Percentiles rank a stretch among this genome's conserved stretches.
Conservation (phyloP, 2,329 filamentous ascomycete genomes). For the Alternaria atra region DNA sequence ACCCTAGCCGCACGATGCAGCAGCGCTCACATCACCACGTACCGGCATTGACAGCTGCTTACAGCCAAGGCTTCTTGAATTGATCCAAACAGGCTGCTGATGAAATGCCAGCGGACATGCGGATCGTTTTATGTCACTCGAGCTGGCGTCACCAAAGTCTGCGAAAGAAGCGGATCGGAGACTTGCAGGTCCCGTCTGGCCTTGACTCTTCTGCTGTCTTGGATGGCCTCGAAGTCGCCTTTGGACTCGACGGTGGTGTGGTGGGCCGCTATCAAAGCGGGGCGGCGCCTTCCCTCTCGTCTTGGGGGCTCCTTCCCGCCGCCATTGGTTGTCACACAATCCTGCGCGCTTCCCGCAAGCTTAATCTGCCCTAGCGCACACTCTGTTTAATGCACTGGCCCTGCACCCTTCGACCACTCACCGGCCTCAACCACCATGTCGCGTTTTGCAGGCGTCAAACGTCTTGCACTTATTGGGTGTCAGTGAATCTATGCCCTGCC, state of each 20-base stretch:
- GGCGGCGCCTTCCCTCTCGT: slow-evolving; percentile 31
- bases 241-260: slow-evolving; percentile 5
- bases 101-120: slow-evolving; percentile 22
- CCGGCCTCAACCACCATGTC: slow-evolving; percentile 31
- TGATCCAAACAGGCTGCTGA: slow-evolving; percentile 20
- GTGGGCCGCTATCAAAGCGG: slow-evolving; percentile 24
- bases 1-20: slow-evolving; percentile 23
- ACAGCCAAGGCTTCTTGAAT: slow-evolving; percentile 21
- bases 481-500: slow-evolving; percentile 26
- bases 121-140: slow-evolving; percentile 21
- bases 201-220: neutral
- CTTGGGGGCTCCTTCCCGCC: slow-evolving; percentile 23
- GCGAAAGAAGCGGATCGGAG: neutral
- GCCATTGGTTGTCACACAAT: slow-evolving; percentile 27
- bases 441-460: slow-evolving; percentile 44
- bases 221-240: slow-evolving; percentile 28
- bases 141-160: slow-evolving; percentile 1
- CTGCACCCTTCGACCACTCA: slow-evolving; percentile 38
- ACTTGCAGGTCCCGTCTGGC: neutral
- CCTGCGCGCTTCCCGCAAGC: slow-evolving; percentile 33
- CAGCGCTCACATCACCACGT: slow-evolving; percentile 22
- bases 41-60: slow-evolving; percentile 24
- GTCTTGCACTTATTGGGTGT: slow-evolving; percentile 37
- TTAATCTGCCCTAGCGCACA: slow-evolving; percentile 30
- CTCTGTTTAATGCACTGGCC: slow-evolving; percentile 31